Percentiles rank a stretch among this genome's conserved stretches.
phyloP scores from a whole-genome alignment of 495 filamentous ascomycete species.

The Choiromyces venosus region DNA sequence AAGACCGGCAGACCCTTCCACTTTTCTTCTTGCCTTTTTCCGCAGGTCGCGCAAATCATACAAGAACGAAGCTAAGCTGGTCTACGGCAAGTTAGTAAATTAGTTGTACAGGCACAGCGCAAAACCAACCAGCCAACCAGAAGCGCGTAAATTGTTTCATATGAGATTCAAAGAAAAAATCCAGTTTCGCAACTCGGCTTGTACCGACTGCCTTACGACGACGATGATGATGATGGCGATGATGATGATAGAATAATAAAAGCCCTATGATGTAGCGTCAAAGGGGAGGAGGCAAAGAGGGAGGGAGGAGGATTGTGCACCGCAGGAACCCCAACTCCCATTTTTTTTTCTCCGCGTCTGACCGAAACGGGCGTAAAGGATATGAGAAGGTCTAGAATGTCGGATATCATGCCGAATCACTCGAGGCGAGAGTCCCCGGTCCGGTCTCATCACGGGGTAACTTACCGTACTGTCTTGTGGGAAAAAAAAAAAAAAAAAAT shows the following conservation, averaged over 20 bases:
- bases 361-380: no score
- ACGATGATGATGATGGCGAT: no score
- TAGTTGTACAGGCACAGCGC: neutral
- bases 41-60: neutral
- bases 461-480: neutral
- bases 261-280: neutral
- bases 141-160: neutral
- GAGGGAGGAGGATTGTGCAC: no score
- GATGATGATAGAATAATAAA: no score
- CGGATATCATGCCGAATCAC: neutral
- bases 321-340: no score
- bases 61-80: neutral
- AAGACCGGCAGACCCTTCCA: no score
- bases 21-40: neutral
- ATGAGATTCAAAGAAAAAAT: neutral
- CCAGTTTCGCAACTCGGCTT: neutral
- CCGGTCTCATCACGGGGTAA: neutral
- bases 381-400: neutral
- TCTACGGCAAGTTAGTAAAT: no score
- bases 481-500: neutral
- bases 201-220: neutral
- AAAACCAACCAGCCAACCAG: neutral
- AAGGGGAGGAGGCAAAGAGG: no score
- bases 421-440: neutral
- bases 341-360: neutral